Evolutionary conservation across 2,329 filamentous ascomycete species (phyloP).

Genomic region (Atkinsonella texensis): DNA sequence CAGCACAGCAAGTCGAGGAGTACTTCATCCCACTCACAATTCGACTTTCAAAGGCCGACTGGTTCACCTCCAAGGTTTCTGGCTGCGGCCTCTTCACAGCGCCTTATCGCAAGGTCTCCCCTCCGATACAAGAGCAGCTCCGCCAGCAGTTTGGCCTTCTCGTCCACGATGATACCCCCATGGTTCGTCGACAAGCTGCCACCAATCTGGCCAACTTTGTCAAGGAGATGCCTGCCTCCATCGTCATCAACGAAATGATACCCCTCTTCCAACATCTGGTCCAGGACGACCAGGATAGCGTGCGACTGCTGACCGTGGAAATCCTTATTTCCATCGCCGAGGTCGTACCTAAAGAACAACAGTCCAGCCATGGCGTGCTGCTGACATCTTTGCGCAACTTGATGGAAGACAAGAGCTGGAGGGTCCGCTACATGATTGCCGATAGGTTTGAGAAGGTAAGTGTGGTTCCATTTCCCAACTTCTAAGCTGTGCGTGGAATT

Average conservation of each 20-base stretch:
- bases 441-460: conserved; percentile 92
- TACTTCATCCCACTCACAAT: conserved; percentile 93
- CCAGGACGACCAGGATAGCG: conserved; percentile 94
- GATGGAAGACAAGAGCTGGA: conserved; percentile 99
- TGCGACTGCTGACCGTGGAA: conserved; percentile 89
- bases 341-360: conserved; percentile 94
- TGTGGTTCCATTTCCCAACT: background rate
- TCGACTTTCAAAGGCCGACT: conserved; percentile 96
- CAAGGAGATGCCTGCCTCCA: conserved; percentile 83
- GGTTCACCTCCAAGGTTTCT: conserved; percentile 99
- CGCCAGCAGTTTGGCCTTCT: conserved; percentile 85
- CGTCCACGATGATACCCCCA: conserved; percentile 96
- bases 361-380: conserved; percentile 88
- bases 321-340: conserved; percentile 94
- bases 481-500: background rate
- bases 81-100: conserved; percentile 90
- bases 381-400: conserved; percentile 81
- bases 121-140: conserved; percentile 79
- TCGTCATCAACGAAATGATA: conserved; percentile 98
- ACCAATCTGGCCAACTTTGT: conserved; percentile 96
- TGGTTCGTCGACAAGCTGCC: conserved; percentile 94
- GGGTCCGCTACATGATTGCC: conserved; percentile 97
- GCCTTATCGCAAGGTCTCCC: conserved; percentile 84
- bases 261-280: conserved; percentile 95
- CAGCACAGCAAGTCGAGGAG: conserved; percentile 86